Percentiles rank a stretch among this genome's conserved stretches.
phyloP scores from a whole-genome alignment of 352 stramenopile genomes.

The Pythium folliculosum region DNA sequence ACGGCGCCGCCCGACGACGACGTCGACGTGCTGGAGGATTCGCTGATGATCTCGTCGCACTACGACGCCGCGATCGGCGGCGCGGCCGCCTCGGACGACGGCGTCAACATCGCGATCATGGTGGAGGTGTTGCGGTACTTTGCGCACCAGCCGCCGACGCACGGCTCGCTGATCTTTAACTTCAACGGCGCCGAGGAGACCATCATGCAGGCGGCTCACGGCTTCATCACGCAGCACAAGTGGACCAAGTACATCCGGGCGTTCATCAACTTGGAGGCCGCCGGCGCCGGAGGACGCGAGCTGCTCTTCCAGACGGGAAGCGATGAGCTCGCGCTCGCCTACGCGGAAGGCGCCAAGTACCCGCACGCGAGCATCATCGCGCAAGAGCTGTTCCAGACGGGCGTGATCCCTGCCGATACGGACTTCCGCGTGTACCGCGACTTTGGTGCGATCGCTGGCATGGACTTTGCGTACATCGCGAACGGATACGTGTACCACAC shows the following conservation, averaged over 20 bases:
- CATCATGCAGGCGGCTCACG: slow-evolving; percentile 76
- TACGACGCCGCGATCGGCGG: slow-evolving; percentile 79
- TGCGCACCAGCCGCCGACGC: slow-evolving; percentile 40
- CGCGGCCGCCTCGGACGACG: slow-evolving; percentile 70
- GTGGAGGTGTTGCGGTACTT: slow-evolving; percentile 62
- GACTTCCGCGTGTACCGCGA: slow-evolving; percentile 81
- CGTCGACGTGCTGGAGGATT: slow-evolving; percentile 41
- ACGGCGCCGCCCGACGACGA: slow-evolving; percentile 14
- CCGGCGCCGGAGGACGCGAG: slow-evolving; percentile 65
- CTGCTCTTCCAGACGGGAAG: slow-evolving; percentile 81
- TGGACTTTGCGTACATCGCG: slow-evolving; percentile 83
- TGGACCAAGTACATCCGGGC: slow-evolving; percentile 69
- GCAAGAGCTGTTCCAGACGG: slow-evolving; percentile 78
- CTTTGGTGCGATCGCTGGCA: slow-evolving; percentile 69
- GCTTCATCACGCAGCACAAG: slow-evolving; percentile 80
- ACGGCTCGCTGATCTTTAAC: slow-evolving; percentile 72
- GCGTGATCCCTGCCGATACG: slow-evolving; percentile 69
- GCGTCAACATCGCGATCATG: slow-evolving; percentile 84
- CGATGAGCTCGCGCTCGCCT: slow-evolving; percentile 71
- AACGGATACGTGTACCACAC: slow-evolving; percentile 87
- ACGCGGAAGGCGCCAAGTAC: slow-evolving; percentile 69
- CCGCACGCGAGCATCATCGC: slow-evolving; percentile 77
- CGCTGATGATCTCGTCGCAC: slow-evolving; percentile 76
- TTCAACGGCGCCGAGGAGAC: slow-evolving; percentile 84
- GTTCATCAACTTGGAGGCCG: slow-evolving; percentile 84